Base-by-base conservation (phyloP, 1,284 basidiomycete genomes). In the Malassezia vespertilionis region DNA sequence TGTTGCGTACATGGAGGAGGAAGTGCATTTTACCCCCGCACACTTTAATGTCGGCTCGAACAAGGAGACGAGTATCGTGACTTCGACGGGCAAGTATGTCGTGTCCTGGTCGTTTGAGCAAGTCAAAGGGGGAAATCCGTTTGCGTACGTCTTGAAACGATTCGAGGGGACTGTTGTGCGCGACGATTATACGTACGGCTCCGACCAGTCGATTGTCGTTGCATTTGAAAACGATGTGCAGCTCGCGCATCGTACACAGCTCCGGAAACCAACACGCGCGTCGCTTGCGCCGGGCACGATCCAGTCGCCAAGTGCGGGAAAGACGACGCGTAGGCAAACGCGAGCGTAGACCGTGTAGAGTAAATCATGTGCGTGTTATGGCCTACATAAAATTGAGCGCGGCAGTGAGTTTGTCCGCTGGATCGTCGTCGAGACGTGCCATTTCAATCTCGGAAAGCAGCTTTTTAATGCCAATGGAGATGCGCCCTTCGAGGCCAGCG, bases 101-200 rank as follows among this genome's bases (percentile, higher is more conserved):
- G 79, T 95, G 44, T 61, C 58, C 57, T 71, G 67, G 90, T 89
- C 96, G 78, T 91, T 97, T 72, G 80, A 78, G 36, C 86, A 89
- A 60, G 85, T 96, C 60, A 95, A 91, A 78, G 82, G 83, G 72
- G 90, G 90, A 45, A 79, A 80, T 41, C 76, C 84, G 33, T 85
- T 90, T 72, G 84, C 84, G 69, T 96, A 96, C 68, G 86, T 91
- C 64, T 90, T 96, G 75, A 91, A 91, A 78, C 84, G 84, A 41
- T 64, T 74, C 66, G 57, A 53, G 39, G 56, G 54, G 30, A 53
- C 40, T 22, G 49, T 60, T 30, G 62, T 60, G 28, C 34, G 49
- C 51, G 62, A 65, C 42, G 63, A 56, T 46, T 58, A 62, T 53
- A 48, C 51, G 33, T 63, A 65, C 62, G 80, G 79, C 60, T 91